phyloP scores from a whole-genome alignment of 1,284 basidiomycete species.

The Vanrija pseudolonga region DNA sequence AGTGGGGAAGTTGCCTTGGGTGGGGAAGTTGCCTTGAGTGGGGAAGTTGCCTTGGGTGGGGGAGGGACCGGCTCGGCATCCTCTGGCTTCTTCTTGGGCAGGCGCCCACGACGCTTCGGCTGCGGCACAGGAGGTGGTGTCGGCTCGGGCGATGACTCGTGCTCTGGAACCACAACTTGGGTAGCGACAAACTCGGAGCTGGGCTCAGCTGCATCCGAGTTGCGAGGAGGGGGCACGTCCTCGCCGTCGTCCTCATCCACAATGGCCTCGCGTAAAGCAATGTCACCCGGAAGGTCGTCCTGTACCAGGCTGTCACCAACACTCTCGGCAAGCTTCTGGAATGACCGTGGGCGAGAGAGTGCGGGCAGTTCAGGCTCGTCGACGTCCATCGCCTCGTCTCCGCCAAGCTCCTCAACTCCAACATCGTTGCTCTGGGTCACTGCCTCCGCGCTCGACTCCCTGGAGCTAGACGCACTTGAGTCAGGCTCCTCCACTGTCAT shows the following conservation, averaged over 20 bases:
- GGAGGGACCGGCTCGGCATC: background rate
- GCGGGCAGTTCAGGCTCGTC: background rate
- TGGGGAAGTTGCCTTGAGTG: background rate
- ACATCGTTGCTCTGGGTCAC: background rate
- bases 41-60: background rate
- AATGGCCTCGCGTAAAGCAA: constrained; percentile 16
- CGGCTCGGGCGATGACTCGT: background rate
- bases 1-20: background rate
- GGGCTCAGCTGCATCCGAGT: too few species aligned
- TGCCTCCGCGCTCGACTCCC: background rate
- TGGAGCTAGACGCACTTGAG: background rate
- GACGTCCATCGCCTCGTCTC: constrained; percentile 7
- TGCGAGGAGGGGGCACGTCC: too few species aligned
- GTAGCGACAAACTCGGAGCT: background rate
- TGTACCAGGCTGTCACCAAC: constrained; percentile 1
- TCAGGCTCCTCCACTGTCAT: background rate
- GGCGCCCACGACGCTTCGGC: background rate
- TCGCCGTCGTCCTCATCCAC: constrained; percentile 6
- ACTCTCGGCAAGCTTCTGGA: background rate
- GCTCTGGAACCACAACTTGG: background rate
- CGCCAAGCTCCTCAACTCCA: too few species aligned
- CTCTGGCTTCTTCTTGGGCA: background rate
- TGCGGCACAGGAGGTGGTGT: background rate
- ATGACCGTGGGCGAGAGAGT: background rate
- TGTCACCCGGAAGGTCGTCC: constrained; percentile 9